Evolutionary conservation across 2,329 filamentous ascomycete species (phyloP).

Genomic region (Tolypocladium ophioglossoides): DNA sequence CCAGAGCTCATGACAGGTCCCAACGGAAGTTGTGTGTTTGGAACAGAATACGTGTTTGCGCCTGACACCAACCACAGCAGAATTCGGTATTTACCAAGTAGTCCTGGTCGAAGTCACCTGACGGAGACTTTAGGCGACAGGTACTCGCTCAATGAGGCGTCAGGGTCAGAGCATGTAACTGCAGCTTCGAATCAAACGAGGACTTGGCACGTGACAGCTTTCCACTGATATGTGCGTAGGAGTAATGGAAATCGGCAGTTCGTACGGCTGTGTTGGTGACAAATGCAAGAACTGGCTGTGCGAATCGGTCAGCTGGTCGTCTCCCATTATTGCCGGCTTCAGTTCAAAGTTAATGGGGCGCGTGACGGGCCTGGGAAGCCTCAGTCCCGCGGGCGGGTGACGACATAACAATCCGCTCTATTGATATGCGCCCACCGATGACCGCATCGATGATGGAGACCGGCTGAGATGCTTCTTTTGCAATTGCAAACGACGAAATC

Average conservation of each 20-base stretch:
- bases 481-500: not conserved
- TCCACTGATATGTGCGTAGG: not conserved
- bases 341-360: not conserved
- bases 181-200: not conserved
- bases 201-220: not conserved
- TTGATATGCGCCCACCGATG: not conserved
- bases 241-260: not conserved
- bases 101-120: not conserved
- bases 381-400: not conserved
- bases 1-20: constrained; percentile 38
- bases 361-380: not conserved
- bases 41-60: not conserved
- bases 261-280: not conserved
- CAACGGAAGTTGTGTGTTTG: not conserved
- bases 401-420: too few species aligned
- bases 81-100: not conserved
- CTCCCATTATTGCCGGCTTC: not conserved
- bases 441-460: not conserved
- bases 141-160: not conserved
- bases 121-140: not conserved
- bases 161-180: not conserved
- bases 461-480: not conserved
- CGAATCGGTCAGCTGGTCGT: not conserved
- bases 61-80: not conserved
- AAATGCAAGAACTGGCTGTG: not conserved